phyloP scores from a whole-genome alignment of 176 grass and related monocot species.

The Bothriochloa decipiens region DNA sequence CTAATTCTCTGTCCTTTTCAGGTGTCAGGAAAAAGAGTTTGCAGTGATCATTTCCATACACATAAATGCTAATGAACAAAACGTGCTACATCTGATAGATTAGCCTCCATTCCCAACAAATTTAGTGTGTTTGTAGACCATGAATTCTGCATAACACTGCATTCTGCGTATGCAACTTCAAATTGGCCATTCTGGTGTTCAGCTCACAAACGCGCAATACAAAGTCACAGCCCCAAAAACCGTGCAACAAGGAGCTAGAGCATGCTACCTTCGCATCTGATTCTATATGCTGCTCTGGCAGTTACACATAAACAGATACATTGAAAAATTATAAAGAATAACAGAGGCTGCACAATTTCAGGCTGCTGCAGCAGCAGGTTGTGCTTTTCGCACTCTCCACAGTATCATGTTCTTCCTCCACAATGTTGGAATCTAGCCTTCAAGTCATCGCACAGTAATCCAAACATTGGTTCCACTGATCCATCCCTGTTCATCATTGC shows the following conservation, averaged over 20 bases:
- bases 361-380: background rate
- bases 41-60: background rate
- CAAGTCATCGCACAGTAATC: conserved; percentile 48
- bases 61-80: background rate
- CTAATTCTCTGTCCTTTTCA: background rate
- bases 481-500: conserved; percentile 22
- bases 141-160: background rate
- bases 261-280: background rate
- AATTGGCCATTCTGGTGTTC: background rate
- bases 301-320: background rate
- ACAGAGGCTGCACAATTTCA: background rate
- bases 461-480: background rate
- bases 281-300: background rate
- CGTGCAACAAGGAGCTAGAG: conserved; percentile 11
- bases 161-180: background rate
- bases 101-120: background rate
- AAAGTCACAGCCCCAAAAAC: conserved; percentile 31
- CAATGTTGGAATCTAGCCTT: conserved; percentile 64
- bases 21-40: background rate
- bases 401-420: conserved; percentile 8
- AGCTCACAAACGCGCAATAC: background rate
- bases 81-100: background rate
- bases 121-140: background rate
- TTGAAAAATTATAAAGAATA: background rate
- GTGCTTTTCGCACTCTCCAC: background rate